phyloP scores from a whole-genome alignment of 1,284 basidiomycete genomes.

The Cryptococcus sp. region DNA sequence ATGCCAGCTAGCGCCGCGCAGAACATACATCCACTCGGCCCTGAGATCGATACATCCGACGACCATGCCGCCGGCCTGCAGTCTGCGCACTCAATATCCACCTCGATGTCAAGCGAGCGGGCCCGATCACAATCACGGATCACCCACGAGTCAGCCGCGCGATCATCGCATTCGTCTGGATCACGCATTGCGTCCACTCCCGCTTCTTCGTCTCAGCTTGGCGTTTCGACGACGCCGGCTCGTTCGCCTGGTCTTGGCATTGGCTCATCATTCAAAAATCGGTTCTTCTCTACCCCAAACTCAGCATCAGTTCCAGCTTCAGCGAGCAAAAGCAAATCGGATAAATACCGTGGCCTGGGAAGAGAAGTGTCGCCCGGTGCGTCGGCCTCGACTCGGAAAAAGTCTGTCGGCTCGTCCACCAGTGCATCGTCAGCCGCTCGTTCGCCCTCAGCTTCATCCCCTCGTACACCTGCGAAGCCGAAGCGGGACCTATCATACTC shows the following conservation, averaged over 20 bases:
- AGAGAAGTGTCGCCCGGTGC: conserved; percentile 1
- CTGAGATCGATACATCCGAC: not conserved
- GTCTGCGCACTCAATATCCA: conserved; percentile 3
- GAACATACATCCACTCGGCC: no score
- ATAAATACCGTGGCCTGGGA: conserved; percentile 31
- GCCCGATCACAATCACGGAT: conserved; percentile 19
- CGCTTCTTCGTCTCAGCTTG: conserved; percentile 2
- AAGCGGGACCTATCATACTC: conserved; percentile 12
- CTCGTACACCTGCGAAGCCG: conserved; percentile 22
- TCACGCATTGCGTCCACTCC: conserved; percentile 10
- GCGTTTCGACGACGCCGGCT: conserved; percentile 5
- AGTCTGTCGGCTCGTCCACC: conserved; percentile 28
- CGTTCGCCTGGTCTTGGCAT: conserved; percentile 25
- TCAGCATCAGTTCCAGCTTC: conserved; percentile 7
- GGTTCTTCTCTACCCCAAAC: conserved; percentile 45
- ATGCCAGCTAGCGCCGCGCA: no score
- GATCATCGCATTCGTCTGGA: conserved; percentile 33
- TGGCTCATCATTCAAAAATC: conserved; percentile 35
- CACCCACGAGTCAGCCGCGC: conserved; percentile 20
- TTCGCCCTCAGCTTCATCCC: conserved; percentile 17
- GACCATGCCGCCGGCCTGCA: not conserved
- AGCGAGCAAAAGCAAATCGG: conserved; percentile 20
- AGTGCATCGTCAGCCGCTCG: conserved; percentile 20
- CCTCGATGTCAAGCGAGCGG: conserved; percentile 21
- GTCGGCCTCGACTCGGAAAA: conserved; percentile 15